A percentile compares a stretch with the other conserved stretches of the same genome.
phyloP scores from a whole-genome alignment of 768 basidiomycete species.

The Phallus indusiatus region DNA sequence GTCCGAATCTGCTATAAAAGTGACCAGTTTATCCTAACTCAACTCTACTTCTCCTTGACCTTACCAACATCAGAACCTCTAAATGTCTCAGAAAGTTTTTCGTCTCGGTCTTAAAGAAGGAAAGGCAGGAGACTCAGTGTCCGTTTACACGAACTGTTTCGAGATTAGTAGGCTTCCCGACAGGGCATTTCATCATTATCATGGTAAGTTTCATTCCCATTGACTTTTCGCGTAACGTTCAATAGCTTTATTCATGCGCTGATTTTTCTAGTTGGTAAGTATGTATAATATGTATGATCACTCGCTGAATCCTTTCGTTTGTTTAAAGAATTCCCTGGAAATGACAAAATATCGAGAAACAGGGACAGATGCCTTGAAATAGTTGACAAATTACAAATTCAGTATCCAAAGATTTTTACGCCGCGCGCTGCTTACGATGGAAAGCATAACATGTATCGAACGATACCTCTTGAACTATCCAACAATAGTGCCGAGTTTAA shows the following conservation, averaged over 20 bases:
- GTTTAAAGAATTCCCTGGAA: slow-evolving; percentile 2
- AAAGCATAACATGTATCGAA: background rate
- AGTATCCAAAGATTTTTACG: background rate
- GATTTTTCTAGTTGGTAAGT: background rate
- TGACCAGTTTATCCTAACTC: too few relatives aligned
- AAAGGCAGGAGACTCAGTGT: slow-evolving; percentile 7
- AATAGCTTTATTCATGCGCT: background rate
- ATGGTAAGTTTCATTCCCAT: slow-evolving; percentile 17
- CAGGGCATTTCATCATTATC: slow-evolving; percentile 22
- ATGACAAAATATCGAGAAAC: background rate
- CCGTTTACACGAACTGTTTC: slow-evolving; percentile 27
- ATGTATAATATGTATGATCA: background rate
- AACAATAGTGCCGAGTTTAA: background rate
- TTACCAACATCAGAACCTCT: too few relatives aligned
- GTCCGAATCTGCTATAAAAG: too few relatives aligned
- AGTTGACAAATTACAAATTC: background rate
- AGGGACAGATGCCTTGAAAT: background rate
- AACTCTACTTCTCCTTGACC: too few relatives aligned
- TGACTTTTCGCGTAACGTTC: background rate
- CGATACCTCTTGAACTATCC: background rate
- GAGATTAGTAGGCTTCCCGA: slow-evolving; percentile 20
- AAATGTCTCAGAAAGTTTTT: background rate
- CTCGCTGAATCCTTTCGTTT: background rate
- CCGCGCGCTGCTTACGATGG: slow-evolving; percentile 7
- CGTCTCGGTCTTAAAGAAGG: background rate